Percentiles rank a stretch among this genome's conserved stretches.
Evolutionary conservation across 202 grass and related monocot species (phyloP).

Genomic region (Panicum virgatum): DNA sequence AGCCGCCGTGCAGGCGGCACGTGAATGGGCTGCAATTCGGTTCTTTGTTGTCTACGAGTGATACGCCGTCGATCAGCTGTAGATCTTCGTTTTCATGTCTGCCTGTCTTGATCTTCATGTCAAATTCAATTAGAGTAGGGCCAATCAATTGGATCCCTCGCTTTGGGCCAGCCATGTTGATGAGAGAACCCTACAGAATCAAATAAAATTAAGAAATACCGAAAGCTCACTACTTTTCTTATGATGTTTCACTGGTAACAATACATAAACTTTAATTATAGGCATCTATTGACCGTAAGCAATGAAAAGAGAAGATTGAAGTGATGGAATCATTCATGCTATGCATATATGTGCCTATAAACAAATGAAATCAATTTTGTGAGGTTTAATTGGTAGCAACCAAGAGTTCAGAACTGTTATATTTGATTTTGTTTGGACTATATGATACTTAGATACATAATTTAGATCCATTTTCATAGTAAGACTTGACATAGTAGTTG

Average conservation of each 20-base stretch:
- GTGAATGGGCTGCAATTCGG: not conserved
- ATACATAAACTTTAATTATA: no score
- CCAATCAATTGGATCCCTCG: not conserved
- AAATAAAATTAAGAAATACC: constrained; percentile 8
- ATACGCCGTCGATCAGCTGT: constrained; percentile 9
- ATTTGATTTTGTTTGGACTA: not conserved
- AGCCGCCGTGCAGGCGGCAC: not conserved
- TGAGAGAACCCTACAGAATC: constrained; percentile 1
- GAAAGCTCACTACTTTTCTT: not conserved
- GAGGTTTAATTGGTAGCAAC: not conserved
- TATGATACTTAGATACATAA: not conserved
- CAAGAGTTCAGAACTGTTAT: not conserved
- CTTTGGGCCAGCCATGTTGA: constrained; percentile 4
- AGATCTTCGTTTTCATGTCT: not conserved
- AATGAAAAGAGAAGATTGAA: not conserved
- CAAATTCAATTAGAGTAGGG: not conserved
- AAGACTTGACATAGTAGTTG: not conserved
- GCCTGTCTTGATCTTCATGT: constrained; percentile 8
- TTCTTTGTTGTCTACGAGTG: not conserved
- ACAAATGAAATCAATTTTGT: not conserved
- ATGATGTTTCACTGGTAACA: no score
- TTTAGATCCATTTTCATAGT: not conserved
- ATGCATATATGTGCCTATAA: not conserved
- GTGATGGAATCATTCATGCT: no score
- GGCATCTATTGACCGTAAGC: no score